These are phyloP conservation scores for Fusarium austroafricanum DNA, from an alignment of 2,329 filamentous ascomycete species.

Conservation along the genomic window DNA sequence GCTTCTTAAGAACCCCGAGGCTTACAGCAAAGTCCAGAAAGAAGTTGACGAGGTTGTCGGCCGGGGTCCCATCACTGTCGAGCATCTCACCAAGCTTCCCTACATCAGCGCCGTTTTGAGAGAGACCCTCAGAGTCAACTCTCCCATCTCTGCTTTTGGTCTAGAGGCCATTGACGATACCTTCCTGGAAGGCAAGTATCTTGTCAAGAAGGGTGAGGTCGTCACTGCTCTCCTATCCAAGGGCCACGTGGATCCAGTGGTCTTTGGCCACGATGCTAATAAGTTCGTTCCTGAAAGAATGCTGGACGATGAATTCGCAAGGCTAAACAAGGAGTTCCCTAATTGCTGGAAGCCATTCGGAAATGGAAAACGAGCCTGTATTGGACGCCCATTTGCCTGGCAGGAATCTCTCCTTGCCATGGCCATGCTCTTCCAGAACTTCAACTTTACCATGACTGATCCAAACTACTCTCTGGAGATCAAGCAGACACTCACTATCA, in stretches of 20 bases:
- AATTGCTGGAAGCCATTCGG: slow-evolving; percentile 81
- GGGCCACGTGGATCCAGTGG: too few species aligned
- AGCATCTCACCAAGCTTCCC: slow-evolving; percentile 72
- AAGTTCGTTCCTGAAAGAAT: too few species aligned
- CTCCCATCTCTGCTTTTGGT: slow-evolving; percentile 69
- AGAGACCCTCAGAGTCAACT: slow-evolving; percentile 72
- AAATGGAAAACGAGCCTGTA: slow-evolving; percentile 76
- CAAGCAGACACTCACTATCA: slow-evolving; percentile 69
- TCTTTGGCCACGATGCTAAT: too few species aligned
- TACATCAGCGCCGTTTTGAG: slow-evolving; percentile 74
- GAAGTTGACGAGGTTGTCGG: slow-evolving; percentile 77
- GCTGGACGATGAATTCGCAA: slow-evolving; percentile 74
- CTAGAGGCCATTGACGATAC: slow-evolving; percentile 65
- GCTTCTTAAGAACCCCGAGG: slow-evolving; percentile 71
- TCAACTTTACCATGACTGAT: slow-evolving; percentile 71
- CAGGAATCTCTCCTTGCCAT: slow-evolving; percentile 74
- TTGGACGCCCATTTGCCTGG: slow-evolving; percentile 79
- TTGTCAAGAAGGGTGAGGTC: slow-evolving; percentile 63
- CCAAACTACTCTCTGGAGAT: slow-evolving; percentile 68
- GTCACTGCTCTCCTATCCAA: slow-evolving; percentile 63
- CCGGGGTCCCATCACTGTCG: slow-evolving; percentile 64
- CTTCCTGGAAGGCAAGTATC: slow-evolving; percentile 71
- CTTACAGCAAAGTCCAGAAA: slow-evolving; percentile 69
- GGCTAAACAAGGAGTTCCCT: slow-evolving; percentile 68
- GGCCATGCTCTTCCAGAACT: slow-evolving; percentile 76